phyloP scores from a whole-genome alignment of 2,329 filamentous ascomycete genomes.

The Nemania sp. region DNA sequence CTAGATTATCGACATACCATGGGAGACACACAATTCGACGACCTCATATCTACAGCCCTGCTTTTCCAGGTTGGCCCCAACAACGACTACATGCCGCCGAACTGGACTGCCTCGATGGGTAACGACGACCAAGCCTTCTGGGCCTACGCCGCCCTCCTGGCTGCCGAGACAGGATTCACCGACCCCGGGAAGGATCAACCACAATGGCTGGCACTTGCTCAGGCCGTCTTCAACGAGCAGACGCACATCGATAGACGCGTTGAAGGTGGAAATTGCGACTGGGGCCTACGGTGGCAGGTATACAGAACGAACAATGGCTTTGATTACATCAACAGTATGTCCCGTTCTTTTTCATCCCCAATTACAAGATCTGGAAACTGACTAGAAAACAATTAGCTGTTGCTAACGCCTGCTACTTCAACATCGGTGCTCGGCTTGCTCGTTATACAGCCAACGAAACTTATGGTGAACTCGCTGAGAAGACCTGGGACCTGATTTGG shows the following conservation, averaged over 20 bases:
- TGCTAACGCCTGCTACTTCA: constrained; percentile 67
- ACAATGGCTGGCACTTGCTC: constrained; percentile 67
- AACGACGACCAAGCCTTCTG: constrained; percentile 76
- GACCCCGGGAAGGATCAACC: constrained; percentile 59
- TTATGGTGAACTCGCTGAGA: constrained; percentile 65
- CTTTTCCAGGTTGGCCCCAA: constrained; percentile 61
- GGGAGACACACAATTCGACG: constrained; percentile 66
- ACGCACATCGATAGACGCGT: constrained; percentile 65
- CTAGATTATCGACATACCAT: constrained; percentile 74
- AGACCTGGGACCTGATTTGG: constrained; percentile 65
- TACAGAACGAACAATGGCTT: constrained; percentile 75
- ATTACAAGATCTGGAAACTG: neutral
- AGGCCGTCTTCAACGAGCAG: constrained; percentile 70
- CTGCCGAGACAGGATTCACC: constrained; percentile 67
- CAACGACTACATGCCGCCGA: constrained; percentile 62
- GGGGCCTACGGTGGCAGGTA: constrained; percentile 79
- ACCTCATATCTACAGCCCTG: constrained; percentile 59
- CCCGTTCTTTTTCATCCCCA: neutral
- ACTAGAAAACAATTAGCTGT: constrained; percentile 48
- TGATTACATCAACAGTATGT: constrained; percentile 70
- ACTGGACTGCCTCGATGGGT: constrained; percentile 63
- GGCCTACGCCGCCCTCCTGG: constrained; percentile 69
- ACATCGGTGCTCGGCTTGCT: constrained; percentile 69
- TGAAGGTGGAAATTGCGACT: constrained; percentile 60
- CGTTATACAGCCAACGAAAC: constrained; percentile 70